Evolutionary conservation across 2,329 filamentous ascomycete species (phyloP), one percentile per base, ranked within the genome.

Genomic region (Teratosphaeria gauchensis): DNA sequence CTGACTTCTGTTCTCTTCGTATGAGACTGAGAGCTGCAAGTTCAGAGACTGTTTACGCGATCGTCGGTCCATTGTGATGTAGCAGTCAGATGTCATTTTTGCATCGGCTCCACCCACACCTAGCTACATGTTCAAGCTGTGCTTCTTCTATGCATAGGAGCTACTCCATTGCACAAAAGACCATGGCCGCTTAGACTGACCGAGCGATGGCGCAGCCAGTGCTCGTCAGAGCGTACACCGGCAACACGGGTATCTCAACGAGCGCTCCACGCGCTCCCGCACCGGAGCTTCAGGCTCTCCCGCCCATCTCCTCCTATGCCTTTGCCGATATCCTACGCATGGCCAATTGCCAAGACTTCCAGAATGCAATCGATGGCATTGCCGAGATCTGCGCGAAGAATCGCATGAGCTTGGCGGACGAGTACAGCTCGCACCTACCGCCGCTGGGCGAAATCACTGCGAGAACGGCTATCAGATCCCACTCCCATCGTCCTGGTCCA

Each of bases 341-440:
- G 12, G 65, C 67, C 58, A 80, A 84, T 58, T 60, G 63, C 51
- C 78, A 81, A 12, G 82, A 85, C 63, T 82, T 85, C 53, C 74
- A 80, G 61, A 73, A 73, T 14, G 82, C 82, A 9, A 76, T 86
- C 56, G 80, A 85, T 65, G 80, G 81, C 16, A 85, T 86, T 63
- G 82, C 83, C 28, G 82, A 84, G 64, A 84, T 86, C 60, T 84
- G 82, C 63, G 83, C 83, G 3, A 76, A 82, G 60, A 85, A 81
- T 69, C 79, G 79, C 63, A 73, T 84, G 66, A 84, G 82, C 64
- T 72, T 86, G 60, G 82, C 83, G 9, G 82, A 85, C 65, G 82
- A 85, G 67, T 84, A 86, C 67, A 79, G 78, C 35, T 82, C 82
- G 51, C 83, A 86, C 69, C 77, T 84, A 38, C 83, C 83, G 24